These are phyloP conservation scores for Fusarium pseudocircinatum DNA, from an alignment of 2,329 filamentous ascomycete genomes.

Conservation along the genomic window DNA sequence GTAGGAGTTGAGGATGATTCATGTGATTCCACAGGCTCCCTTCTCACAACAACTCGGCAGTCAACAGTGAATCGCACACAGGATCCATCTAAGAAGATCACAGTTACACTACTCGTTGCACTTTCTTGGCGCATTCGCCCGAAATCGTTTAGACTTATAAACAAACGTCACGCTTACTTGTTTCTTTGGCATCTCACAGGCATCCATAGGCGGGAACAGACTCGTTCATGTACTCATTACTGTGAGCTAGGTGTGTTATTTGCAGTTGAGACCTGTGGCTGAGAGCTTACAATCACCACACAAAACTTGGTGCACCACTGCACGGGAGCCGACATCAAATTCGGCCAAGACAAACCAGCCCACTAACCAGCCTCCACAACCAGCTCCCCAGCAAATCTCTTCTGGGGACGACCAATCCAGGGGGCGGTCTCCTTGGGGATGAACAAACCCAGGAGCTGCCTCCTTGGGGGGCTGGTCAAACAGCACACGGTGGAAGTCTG, in stretches of 20 bases:
- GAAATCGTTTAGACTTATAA: fast-evolving
- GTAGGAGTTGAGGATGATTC: too few species aligned
- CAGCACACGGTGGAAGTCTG: too few species aligned
- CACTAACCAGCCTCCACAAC: too few species aligned
- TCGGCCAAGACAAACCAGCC: too few species aligned
- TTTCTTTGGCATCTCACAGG: not conserved
- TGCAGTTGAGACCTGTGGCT: not conserved
- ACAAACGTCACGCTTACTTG: not conserved
- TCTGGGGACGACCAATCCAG: too few species aligned
- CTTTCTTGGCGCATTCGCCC: fast-evolving
- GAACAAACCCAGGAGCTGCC: too few species aligned
- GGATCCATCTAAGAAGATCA: not conserved
- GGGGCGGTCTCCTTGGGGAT: too few species aligned
- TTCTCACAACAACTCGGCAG: not conserved
- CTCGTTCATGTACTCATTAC: not conserved
- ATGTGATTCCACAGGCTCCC: fast-evolving
- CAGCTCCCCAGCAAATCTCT: too few species aligned
- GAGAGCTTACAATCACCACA: not conserved
- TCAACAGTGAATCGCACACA: not conserved
- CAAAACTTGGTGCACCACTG: too few species aligned
- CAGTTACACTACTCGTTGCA: fast-evolving
- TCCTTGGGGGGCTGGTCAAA: too few species aligned
- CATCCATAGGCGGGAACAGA: not conserved
- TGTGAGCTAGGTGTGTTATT: not conserved
- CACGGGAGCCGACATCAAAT: too few species aligned